Base-by-base conservation (phyloP, 2,329 filamentous ascomycete genomes). In the Elsinoe ampelina region DNA sequence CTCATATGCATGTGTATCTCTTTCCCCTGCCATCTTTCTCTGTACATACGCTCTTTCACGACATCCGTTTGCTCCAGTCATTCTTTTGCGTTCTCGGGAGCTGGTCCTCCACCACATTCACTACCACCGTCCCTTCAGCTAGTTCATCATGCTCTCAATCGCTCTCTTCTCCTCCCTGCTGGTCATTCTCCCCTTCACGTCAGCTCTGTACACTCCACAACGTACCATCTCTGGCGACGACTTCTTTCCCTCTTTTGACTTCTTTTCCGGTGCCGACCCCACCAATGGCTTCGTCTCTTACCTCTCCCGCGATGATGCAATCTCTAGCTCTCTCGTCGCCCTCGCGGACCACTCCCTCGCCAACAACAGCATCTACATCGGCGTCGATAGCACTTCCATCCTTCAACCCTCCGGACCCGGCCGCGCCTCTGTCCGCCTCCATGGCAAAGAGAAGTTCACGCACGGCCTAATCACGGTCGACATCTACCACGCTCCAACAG, bases 401-500 rank as follows among this genome's bases (percentile, higher is more conserved):
- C 54, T 55, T 26, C 66, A 70, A 7, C 2, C 39, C 8, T 8
- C 12, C 30, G 67, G 69, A 5, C 63, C 67, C 7, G 73, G 72
- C 51, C 69, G 77, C 3, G 68, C 70, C 12, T 76, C 74, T 54
- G 66, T 80, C 7, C 74, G 77, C 12, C 61, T 80, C 4, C 70
- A 70, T 35, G 74, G 72, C 63, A 75, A 74, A 59, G 69, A 72
- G 43, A 69, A 67, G 10, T 79, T 77, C 62, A 71, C 74, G 58
- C 64, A 67, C 22, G 77, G 77, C 19, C 66, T 78, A n/a, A 67
- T 80, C 35, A 70, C 77, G 2, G 72, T 79, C 3, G 77, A 80
- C 62, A 69, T 80, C 52, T 70, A 69, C 22, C 77, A 80, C 59
- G 77, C 79, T 68, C 78, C 78, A 1, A 71, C 70, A 8, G 74